Evolutionary conservation across 2,329 filamentous ascomycete species (phyloP).

Genomic region (Aureobasidium sp.): DNA sequence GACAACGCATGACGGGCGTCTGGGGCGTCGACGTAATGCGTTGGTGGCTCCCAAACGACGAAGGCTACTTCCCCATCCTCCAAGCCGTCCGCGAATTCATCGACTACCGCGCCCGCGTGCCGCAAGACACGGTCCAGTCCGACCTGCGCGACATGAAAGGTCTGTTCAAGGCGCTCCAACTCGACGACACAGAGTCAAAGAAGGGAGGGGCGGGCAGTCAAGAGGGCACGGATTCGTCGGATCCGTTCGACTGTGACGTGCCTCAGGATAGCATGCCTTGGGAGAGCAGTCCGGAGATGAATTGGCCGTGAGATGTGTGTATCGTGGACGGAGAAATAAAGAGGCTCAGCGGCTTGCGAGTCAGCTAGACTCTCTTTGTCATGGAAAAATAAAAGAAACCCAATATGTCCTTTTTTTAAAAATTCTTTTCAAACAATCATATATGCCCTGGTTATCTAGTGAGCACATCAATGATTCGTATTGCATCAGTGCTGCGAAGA

Average conservation of each 20-base stretch:
- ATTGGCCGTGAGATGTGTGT: not conserved
- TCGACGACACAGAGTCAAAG: slow-evolving; percentile 22
- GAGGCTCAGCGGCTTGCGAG: no score
- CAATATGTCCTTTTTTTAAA: no score
- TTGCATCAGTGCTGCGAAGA: no score
- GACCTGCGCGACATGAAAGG: slow-evolving; percentile 31
- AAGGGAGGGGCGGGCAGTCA: slow-evolving; percentile 20
- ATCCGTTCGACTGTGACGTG: slow-evolving; percentile 17
- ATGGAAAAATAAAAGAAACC: no score
- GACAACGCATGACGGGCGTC: slow-evolving; percentile 65
- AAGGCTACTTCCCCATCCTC: slow-evolving; percentile 66
- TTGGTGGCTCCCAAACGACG: slow-evolving; percentile 87
- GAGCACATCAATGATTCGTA: no score
- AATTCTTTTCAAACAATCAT: no score
- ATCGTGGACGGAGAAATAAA: no score
- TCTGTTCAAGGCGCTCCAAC: slow-evolving; percentile 34
- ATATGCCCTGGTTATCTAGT: no score
- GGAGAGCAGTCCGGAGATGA: slow-evolving; percentile 20
- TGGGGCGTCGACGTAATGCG: slow-evolving; percentile 67
- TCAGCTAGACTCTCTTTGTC: no score
- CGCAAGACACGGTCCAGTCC: slow-evolving; percentile 21
- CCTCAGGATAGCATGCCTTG: not conserved
- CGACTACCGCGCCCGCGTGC: slow-evolving; percentile 26
- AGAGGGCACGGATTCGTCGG: slow-evolving; percentile 20
- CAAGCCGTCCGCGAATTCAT: slow-evolving; percentile 74